Percentiles rank a stretch among this genome's conserved stretches.
phyloP scores from a whole-genome alignment of 2,329 filamentous ascomycete genomes.

The Pseudogymnoascus sp. region DNA sequence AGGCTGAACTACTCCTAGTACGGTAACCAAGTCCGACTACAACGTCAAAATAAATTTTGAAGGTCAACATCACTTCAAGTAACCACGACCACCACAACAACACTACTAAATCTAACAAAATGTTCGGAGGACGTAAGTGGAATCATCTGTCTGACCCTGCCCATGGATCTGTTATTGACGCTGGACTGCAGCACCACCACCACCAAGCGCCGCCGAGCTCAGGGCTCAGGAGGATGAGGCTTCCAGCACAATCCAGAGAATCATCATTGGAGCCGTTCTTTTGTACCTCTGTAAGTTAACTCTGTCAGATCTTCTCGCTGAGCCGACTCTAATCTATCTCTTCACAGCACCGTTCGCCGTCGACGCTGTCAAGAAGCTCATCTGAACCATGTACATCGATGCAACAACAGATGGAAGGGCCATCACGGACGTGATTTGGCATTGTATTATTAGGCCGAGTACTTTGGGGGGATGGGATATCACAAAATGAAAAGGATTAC shows the following conservation, averaged over 20 bases:
- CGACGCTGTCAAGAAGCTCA: slow-evolving; percentile 46
- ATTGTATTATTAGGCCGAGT: slow-evolving; percentile 8
- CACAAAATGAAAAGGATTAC: slow-evolving; percentile 6
- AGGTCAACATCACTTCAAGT: slow-evolving; percentile 10
- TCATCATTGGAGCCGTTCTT: slow-evolving; percentile 57
- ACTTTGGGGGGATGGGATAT: not conserved
- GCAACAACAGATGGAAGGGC: not conserved
- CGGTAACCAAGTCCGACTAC: slow-evolving; percentile 12
- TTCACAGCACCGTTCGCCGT: slow-evolving; percentile 49
- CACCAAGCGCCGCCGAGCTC: slow-evolving; percentile 64
- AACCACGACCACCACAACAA: slow-evolving; percentile 9
- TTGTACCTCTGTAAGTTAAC: slow-evolving; percentile 69
- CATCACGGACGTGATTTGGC: slow-evolving; percentile 11
- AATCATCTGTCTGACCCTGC: not conserved
- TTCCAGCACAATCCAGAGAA: slow-evolving; percentile 59
- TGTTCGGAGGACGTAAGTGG: slow-evolving; percentile 58
- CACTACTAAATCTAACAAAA: slow-evolving; percentile 33
- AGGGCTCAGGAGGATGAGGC: slow-evolving; percentile 63
- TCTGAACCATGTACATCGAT: slow-evolving; percentile 29
- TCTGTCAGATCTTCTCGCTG: slow-evolving; percentile 10
- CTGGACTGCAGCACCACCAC: slow-evolving; percentile 49
- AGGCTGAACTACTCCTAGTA: slow-evolving; percentile 11
- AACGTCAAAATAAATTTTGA: slow-evolving; percentile 13
- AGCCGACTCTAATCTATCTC: slow-evolving; percentile 12
- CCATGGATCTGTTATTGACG: not conserved